Percentiles rank a stretch among this genome's conserved stretches.
These are phyloP conservation scores for Linnemannia hyalina DNA, from an alignment of 192 early-diverging fungal genomes.

Conservation along the genomic window DNA sequence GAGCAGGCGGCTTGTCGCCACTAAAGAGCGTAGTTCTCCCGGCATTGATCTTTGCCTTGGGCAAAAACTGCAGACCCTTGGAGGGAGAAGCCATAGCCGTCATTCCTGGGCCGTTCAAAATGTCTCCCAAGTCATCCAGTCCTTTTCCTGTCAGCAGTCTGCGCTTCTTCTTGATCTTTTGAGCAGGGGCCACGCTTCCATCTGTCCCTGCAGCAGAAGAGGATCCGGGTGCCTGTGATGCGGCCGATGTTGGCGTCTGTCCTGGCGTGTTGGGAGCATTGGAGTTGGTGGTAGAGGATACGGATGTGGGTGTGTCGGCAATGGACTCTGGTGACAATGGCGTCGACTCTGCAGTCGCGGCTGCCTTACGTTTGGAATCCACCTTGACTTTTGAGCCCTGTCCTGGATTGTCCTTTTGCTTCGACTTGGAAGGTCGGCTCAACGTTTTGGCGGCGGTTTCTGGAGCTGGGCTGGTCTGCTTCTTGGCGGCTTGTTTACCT, in stretches of 20 bases:
- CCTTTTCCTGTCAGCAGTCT: conserved; percentile 46
- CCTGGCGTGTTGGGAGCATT: too few species aligned
- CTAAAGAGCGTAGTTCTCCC: neutral
- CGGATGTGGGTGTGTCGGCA: neutral
- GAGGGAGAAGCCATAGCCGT: conserved; percentile 22
- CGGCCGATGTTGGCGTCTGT: neutral
- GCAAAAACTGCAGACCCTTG: conserved; percentile 3
- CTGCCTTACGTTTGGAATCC: neutral
- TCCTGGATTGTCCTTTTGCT: neutral
- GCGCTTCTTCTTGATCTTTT: conserved; percentile 50
- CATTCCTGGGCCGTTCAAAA: conserved; percentile 42
- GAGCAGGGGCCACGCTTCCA: neutral
- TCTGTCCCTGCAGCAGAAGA: neutral
- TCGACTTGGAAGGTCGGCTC: neutral
- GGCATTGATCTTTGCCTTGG: neutral
- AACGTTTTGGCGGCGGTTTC: conserved; percentile 14
- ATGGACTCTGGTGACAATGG: neutral
- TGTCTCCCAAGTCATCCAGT: conserved; percentile 42
- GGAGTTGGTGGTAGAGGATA: neutral
- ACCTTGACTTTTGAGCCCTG: neutral
- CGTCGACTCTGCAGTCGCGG: neutral
- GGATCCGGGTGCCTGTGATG: neutral
- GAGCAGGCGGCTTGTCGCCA: conserved; percentile 14
- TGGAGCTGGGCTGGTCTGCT: conserved; percentile 4
- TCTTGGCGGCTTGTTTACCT: neutral